Evolutionary conservation across 2,329 filamentous ascomycete genomes (phyloP), one percentile per base, ranked within the genome.

Genomic region (Sclerotinia spermophila): DNA sequence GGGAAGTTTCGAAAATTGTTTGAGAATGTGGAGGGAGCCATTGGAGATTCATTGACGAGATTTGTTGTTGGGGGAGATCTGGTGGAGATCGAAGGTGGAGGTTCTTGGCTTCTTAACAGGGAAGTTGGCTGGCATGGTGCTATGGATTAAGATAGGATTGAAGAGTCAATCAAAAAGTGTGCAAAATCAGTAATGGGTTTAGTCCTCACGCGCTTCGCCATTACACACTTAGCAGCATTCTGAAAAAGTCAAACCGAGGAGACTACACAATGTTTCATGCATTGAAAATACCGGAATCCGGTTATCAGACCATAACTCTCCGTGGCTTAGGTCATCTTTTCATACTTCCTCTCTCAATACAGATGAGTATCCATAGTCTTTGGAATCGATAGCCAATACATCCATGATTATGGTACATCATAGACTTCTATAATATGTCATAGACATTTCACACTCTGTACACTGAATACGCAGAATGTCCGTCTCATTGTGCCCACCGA

Each of bases 271-370:
- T 94, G 91, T 91, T 92, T 77, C 91, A 94, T 84, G 90, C 91
- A 72, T 86, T 88, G 64, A 86, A 89, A 44, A 89, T 91, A 83
- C 89, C 91, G 76, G 86, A 89, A 72, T 88, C 90, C 70, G 91
- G 92, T 82, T 89, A 95, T 75, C 92, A 95, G 83, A 92, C 92
- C 76, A 82, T 38, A 38, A 7, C 15, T 71, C 85, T 96, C 66
- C 95, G 92, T 79, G 92, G 92, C 92, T 92, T 40, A 92, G 92
- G 67, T 92, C 90, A 17, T 94, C 90, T 0, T 90, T 95, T 75
- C 89, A 91, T 61, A 94, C 92, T 1, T 95, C 95, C 79, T 94
- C 91, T 2, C 89, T 91, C 5, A 92, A 90, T 73, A 90, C 92
- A 6, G 89, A 91, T 81, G 90, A 94, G 78, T 89, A 92, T 73